A percentile compares a stretch with the other conserved stretches of the same genome.
Conservation (phyloP, 768 basidiomycete genomes). For the Zangia roseola region DNA sequence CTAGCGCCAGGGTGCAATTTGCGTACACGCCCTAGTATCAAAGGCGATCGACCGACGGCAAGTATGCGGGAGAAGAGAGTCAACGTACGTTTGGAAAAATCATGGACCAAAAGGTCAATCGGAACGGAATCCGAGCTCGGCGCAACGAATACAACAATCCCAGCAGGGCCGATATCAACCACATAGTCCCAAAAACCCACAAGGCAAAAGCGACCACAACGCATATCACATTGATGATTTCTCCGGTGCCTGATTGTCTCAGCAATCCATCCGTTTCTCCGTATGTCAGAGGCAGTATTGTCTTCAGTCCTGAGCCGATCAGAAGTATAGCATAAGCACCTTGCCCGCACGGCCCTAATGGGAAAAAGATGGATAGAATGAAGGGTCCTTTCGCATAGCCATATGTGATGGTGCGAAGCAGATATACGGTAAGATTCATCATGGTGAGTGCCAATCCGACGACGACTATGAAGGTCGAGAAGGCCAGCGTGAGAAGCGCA, state of each 20-base stretch:
- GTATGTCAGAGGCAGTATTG: constrained; percentile 35
- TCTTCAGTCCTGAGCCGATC: constrained; percentile 49
- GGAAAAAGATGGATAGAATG: constrained; percentile 66
- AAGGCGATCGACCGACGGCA: neutral
- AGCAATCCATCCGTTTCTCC: constrained; percentile 38
- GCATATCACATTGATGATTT: constrained; percentile 45
- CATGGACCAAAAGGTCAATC: constrained; percentile 61
- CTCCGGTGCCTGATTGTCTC: constrained; percentile 31
- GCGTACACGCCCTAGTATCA: constrained; percentile 58
- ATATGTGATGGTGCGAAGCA: constrained; percentile 55
- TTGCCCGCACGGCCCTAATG: constrained; percentile 72
- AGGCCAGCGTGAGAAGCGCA: constrained; percentile 54
- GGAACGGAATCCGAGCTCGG: constrained; percentile 46
- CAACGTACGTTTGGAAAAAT: constrained; percentile 66
- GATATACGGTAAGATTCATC: constrained; percentile 66
- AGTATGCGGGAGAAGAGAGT: neutral
- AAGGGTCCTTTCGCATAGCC: constrained; percentile 49
- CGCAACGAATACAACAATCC: constrained; percentile 45
- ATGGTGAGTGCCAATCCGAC: constrained; percentile 58
- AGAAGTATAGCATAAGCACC: constrained; percentile 56
- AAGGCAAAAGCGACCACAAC: constrained; percentile 49
- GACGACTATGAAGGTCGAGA: constrained; percentile 54
- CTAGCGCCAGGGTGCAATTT: constrained; percentile 56
- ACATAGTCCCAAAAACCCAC: constrained; percentile 65
- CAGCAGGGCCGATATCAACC: constrained; percentile 56